Conservation (phyloP, 352 stramenopile genomes). For the Phytophthora kernoviae region DNA sequence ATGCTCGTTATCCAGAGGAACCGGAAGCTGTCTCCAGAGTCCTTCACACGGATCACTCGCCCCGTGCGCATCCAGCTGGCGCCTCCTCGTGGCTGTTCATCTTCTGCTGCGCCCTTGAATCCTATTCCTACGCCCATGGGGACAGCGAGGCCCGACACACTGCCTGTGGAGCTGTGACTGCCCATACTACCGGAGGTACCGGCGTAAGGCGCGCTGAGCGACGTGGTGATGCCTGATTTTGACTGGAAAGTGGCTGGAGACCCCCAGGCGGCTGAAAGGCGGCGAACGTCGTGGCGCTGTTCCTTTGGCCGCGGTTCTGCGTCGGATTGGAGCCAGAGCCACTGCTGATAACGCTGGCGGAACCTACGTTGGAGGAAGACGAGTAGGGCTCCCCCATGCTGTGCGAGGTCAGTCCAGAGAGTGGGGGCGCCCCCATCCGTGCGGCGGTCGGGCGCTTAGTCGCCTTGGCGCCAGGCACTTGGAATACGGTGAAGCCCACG, state of each 20-base stretch:
- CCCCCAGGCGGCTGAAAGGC: constrained; percentile 39
- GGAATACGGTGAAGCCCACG: constrained; percentile 72
- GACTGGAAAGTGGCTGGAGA: constrained; percentile 23
- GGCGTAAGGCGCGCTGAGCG: constrained; percentile 24
- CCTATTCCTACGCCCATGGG: constrained; percentile 35
- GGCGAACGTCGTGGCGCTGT: constrained; percentile 41
- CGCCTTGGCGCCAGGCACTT: constrained; percentile 55
- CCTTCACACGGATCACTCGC: constrained; percentile 72
- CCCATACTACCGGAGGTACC: constrained; percentile 32
- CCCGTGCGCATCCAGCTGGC: constrained; percentile 71
- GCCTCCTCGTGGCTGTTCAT: constrained; percentile 48
- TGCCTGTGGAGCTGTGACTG: constrained; percentile 32
- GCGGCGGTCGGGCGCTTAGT: constrained; percentile 25
- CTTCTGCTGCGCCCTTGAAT: constrained; percentile 25
- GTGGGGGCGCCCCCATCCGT: constrained; percentile 28
- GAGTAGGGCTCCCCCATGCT: constrained; percentile 26
- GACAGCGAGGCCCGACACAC: constrained; percentile 25
- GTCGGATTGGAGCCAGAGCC: constrained; percentile 15
- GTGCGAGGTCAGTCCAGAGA: constrained; percentile 20
- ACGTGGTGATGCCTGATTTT: constrained; percentile 16
- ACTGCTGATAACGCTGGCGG: constrained; percentile 9
- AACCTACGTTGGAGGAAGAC: constrained; percentile 8
- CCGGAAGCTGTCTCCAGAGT: constrained; percentile 70
- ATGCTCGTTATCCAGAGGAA: constrained; percentile 71
- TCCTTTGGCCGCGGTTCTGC: constrained; percentile 35